Evolutionary conservation across 192 early-diverging fungal genomes (phyloP).

Genomic region (Martensiomyces pterosporus): DNA sequence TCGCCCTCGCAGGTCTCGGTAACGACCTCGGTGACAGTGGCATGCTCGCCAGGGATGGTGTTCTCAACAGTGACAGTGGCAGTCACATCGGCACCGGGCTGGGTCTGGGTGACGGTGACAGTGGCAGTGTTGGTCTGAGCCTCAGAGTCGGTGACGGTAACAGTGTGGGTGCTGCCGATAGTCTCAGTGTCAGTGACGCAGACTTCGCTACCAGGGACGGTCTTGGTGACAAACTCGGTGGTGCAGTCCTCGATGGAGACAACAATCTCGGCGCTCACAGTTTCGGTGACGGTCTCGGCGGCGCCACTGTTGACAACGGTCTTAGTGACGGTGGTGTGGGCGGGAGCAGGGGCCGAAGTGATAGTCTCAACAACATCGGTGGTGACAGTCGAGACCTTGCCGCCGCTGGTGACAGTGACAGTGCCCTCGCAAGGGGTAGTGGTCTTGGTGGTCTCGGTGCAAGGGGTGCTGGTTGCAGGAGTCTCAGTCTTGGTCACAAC

Average conservation of each 20-base stretch:
- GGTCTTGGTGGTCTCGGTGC: too few species aligned
- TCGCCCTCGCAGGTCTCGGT: background rate
- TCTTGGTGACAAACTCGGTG: background rate
- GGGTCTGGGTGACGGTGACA: background rate
- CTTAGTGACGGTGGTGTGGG: slow-evolving; percentile 27
- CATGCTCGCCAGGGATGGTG: background rate
- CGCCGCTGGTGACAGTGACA: background rate
- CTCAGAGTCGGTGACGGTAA: background rate
- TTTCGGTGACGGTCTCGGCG: slow-evolving; percentile 12
- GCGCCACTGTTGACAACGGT: slow-evolving; percentile 19
- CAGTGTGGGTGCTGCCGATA: background rate
- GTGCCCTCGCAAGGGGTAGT: too few species aligned
- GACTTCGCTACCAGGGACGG: background rate
- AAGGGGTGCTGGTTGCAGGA: background rate
- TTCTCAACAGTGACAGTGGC: background rate
- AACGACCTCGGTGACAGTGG: background rate
- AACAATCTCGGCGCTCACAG: background rate
- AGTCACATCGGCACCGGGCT: background rate
- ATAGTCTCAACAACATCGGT: too few species aligned
- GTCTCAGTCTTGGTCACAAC: background rate
- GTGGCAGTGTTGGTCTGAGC: background rate
- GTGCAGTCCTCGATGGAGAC: background rate
- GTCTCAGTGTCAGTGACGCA: background rate
- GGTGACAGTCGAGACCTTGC: background rate
- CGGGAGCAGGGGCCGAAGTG: slow-evolving; percentile 10